Evolutionary conservation across 192 early-diverging fungal genomes (phyloP).

Genomic region (Backusella macrospora): DNA sequence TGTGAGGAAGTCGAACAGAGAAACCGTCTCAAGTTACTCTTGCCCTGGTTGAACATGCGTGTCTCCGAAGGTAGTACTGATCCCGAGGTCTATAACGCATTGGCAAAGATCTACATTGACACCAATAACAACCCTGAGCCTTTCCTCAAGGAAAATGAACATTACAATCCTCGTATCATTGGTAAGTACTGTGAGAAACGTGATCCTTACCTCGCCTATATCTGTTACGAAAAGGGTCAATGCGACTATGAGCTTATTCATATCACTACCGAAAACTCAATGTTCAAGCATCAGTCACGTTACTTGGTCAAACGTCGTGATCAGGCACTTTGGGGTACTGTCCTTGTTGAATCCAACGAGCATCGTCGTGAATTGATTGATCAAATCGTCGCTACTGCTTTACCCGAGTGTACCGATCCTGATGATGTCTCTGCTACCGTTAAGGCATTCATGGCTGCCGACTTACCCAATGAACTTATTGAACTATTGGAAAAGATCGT

Average conservation of each 20-base stretch:
- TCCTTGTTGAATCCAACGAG: conserved; percentile 76
- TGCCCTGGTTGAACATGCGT: conserved; percentile 93
- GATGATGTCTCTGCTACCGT: conserved; percentile 99
- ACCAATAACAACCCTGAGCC: conserved; percentile 98
- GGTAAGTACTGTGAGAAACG: conserved; percentile 99
- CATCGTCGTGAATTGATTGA: conserved; percentile 91
- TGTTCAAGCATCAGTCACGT: conserved; percentile 99
- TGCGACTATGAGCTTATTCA: conserved; percentile 93
- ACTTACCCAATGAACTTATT: conserved; percentile 94
- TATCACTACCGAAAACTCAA: conserved; percentile 96
- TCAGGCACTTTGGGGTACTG: conserved; percentile 82
- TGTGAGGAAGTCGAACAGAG: conserved; percentile 94
- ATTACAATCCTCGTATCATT: conserved; percentile 87
- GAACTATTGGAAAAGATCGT: conserved; percentile 97
- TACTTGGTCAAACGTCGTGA: conserved; percentile 93
- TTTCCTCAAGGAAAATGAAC: conserved; percentile 88
- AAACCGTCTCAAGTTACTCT: conserved; percentile 93
- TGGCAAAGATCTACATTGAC: conserved; percentile 99
- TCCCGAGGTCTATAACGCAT: conserved; percentile 91
- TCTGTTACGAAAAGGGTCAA: conserved; percentile 93
- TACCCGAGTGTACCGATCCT: conserved; percentile 95
- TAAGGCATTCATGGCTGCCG: conserved; percentile 98
- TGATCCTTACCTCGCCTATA: conserved; percentile 94
- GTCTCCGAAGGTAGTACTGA: conserved; percentile 89
- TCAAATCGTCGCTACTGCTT: conserved; percentile 87